Evolutionary conservation across 164 flowering plant species (phyloP).

Genomic region (Tinospora cordifolia): DNA sequence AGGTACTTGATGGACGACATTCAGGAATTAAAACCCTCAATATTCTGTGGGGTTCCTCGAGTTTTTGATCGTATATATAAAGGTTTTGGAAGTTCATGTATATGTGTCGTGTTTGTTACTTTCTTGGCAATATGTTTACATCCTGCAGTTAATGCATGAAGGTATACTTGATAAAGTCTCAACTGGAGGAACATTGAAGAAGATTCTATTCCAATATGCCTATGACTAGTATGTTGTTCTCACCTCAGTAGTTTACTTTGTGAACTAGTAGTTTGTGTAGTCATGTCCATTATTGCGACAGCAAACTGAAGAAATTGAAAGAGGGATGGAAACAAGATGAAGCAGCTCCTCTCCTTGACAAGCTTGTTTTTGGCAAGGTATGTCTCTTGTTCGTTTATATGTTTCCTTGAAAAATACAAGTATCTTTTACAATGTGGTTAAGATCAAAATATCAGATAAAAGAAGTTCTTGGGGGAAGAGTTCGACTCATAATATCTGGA

Average conservation of each 20-base stretch:
- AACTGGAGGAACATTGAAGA: constrained; percentile 58
- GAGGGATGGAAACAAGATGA: constrained; percentile 67
- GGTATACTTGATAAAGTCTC: constrained; percentile 62
- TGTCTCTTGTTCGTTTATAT: constrained; percentile 3
- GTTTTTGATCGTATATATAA: constrained; percentile 74
- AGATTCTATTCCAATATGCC: constrained; percentile 65
- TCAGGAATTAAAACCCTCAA: constrained; percentile 67
- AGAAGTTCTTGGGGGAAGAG: constrained; percentile 70
- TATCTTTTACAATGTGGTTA: neutral
- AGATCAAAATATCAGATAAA: constrained; percentile 58
- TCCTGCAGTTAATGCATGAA: constrained; percentile 22
- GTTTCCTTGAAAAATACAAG: neutral
- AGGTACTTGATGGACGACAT: constrained; percentile 72
- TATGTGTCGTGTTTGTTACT: neutral
- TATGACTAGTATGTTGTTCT: constrained; percentile 66
- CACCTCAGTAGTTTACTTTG: neutral
- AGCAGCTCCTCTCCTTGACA: constrained; percentile 84
- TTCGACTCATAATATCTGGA: constrained; percentile 69
- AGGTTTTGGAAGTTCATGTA: constrained; percentile 33
- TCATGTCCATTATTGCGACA: constrained; percentile 24
- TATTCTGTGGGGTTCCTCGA: constrained; percentile 24
- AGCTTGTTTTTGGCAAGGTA: constrained; percentile 75
- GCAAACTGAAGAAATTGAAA: constrained; percentile 72
- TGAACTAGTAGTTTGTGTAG: neutral
- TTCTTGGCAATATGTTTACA: constrained; percentile 5